phyloP scores from a whole-genome alignment of 2,329 filamentous ascomycete genomes.

The Alternaria triticina region DNA sequence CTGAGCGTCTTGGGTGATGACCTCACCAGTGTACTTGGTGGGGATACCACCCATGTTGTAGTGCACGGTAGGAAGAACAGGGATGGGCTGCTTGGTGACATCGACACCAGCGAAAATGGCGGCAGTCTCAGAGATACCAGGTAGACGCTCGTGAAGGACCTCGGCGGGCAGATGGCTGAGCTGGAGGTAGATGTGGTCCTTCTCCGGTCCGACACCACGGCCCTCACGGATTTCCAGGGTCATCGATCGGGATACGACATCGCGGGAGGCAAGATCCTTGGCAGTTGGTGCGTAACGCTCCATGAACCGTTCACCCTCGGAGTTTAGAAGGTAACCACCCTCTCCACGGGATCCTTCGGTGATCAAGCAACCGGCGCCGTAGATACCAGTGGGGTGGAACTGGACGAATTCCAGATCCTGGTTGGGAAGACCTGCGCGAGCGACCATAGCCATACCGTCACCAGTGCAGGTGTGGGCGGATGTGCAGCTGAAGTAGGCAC shows the following conservation, averaged over 20 bases:
- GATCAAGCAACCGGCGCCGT: constrained; percentile 93
- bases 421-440: constrained; percentile 95
- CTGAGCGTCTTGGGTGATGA: constrained; percentile 82
- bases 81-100: constrained; percentile 95
- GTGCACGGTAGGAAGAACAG: constrained; percentile 94
- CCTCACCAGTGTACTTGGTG: constrained; percentile 96
- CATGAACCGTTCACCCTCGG: constrained; percentile 99
- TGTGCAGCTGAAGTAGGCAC: constrained; percentile 97
- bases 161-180: constrained; percentile 93
- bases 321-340: constrained; percentile 97
- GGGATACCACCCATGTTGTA: constrained; percentile 99
- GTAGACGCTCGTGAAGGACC: constrained; percentile 92
- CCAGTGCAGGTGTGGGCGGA: constrained; percentile 98
- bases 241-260: constrained; percentile 97
- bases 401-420: constrained; percentile 99
- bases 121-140: constrained; percentile 97
- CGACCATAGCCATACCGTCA: constrained; percentile 99
- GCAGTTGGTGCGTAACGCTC: constrained; percentile 97
- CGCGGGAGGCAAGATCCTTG: constrained; percentile 95
- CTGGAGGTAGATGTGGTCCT: constrained; percentile 98
- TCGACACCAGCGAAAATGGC: constrained; percentile 98
- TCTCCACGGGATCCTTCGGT: constrained; percentile 98
- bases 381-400: constrained; percentile 99
- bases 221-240: constrained; percentile 98
- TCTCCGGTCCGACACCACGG: constrained; percentile 93